Conservation (phyloP, 768 basidiomycete species). For the Rhodotorula taiwanensis region DNA sequence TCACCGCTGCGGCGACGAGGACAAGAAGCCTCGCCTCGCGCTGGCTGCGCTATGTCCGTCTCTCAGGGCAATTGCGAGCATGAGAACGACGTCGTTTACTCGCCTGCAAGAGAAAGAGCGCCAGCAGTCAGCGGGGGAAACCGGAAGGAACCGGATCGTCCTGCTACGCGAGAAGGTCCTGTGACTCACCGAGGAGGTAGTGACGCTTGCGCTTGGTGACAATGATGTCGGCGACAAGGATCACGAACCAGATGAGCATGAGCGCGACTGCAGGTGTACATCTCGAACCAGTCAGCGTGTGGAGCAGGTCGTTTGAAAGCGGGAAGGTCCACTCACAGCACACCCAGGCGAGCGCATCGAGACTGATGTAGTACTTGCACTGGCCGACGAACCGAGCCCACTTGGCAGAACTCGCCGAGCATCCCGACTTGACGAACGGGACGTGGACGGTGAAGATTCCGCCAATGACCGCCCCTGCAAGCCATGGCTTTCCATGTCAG, state of each 20-base stretch:
- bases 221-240: neutral
- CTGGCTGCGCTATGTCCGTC: neutral
- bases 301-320: too few relatives aligned
- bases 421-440: slow-evolving; percentile 9
- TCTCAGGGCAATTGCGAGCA: neutral
- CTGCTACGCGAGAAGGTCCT: neutral
- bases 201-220: slow-evolving; percentile 11
- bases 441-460: slow-evolving; percentile 11
- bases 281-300: neutral
- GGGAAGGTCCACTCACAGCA: neutral
- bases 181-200: slow-evolving; percentile 12
- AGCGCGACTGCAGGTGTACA: neutral
- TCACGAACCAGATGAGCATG: neutral
- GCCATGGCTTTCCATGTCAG: neutral
- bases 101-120: too few relatives aligned
- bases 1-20: too few relatives aligned
- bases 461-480: neutral
- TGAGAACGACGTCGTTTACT: neutral
- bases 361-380: neutral
- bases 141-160: neutral
- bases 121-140: too few relatives aligned
- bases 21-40: too few relatives aligned
- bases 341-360: neutral
- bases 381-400: slow-evolving; percentile 2
- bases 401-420: neutral